Base-by-base conservation (phyloP, 2,329 filamentous ascomycete genomes). In the Tolypocladium guangdongense region DNA sequence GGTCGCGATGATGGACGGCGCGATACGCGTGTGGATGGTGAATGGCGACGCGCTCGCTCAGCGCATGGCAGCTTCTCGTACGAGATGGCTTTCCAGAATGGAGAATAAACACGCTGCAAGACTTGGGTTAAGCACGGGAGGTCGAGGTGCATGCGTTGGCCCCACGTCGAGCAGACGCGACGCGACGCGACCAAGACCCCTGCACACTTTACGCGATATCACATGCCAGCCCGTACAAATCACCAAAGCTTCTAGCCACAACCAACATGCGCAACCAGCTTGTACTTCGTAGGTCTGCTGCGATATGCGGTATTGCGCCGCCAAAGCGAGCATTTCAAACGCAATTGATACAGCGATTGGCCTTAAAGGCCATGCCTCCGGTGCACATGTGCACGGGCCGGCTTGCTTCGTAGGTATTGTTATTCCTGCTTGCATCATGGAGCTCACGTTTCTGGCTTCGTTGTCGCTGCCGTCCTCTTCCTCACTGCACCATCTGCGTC, bases 391-490 rank as follows among this genome's bases (percentile, higher is more conserved):
- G 24, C 6, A 18, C 43, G 6, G 18, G 27, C 18, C 11, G 18
- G 16, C 7, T 30, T 45, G 14, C 14, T 30, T 45, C 16, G 24
- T 46, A 46, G 18, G 1, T 45, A 8, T 32, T 46, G 18, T 32
- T 30, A 16, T 11, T 32, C 10, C 20, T 16, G 27, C 43, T 32
- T 16, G 43, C 27, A 7, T 4, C 7, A 30, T 16, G 24, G 24
- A 20, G 43, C 43, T 46, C 43, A 47, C 7, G 27, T 33, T 2
- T 47, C 27, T 30, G 24, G 27, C 7, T 52, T 37, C 33, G 39
- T 33, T 18, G 52, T 33, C 22, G 62, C 57, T 4, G 54, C 51
- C 12, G 53, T 61, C 39, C 68, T 57, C 55, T 63, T 66, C 38
- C 67, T 65, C 20, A 66, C 56, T 7, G 41, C 30, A 14, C 45